Evolutionary conservation across 2,329 filamentous ascomycete genomes (phyloP).

Genomic region (Xylariaceae sp.): DNA sequence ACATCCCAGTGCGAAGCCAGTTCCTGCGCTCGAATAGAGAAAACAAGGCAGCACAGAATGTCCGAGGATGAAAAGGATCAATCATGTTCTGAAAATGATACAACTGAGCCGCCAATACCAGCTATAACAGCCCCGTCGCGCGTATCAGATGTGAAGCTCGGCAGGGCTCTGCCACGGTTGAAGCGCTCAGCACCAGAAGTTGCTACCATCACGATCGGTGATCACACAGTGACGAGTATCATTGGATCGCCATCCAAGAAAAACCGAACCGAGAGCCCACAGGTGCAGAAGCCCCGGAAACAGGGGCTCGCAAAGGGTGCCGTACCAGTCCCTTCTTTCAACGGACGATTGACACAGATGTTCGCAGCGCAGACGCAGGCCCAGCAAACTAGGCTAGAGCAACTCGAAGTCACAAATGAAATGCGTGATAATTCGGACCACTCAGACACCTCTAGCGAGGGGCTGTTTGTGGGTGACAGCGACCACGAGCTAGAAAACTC

Average conservation of each 20-base stretch:
- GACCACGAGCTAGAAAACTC: slow-evolving; percentile 14
- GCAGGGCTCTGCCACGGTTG: slow-evolving; percentile 26
- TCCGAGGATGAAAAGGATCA: slow-evolving; percentile 5
- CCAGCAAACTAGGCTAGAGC: slow-evolving; percentile 9
- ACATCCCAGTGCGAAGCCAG: slow-evolving; percentile 25
- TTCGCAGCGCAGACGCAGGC: slow-evolving; percentile 35
- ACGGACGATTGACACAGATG: slow-evolving; percentile 38
- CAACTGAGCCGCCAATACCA: slow-evolving; percentile 28
- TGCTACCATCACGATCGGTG: slow-evolving; percentile 72
- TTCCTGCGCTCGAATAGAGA: slow-evolving; percentile 32
- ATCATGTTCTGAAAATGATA: neutral
- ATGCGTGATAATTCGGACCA: slow-evolving; percentile 10
- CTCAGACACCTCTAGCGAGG: slow-evolving; percentile 23
- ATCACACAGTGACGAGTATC: slow-evolving; percentile 60
- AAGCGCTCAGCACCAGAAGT: slow-evolving; percentile 59
- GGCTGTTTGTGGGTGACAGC: slow-evolving; percentile 26
- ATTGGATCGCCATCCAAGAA: slow-evolving; percentile 55
- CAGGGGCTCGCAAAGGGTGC: slow-evolving; percentile 18
- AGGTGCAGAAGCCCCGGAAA: slow-evolving; percentile 24
- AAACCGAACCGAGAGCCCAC: slow-evolving; percentile 36
- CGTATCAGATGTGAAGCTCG: slow-evolving; percentile 21
- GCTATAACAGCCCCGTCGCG: slow-evolving; percentile 29
- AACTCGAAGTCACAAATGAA: slow-evolving; percentile 9
- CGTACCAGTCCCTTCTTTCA: slow-evolving; percentile 36
- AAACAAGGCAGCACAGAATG: slow-evolving; percentile 14